Percentiles rank a stretch among this genome's conserved stretches.
Evolutionary conservation across 768 basidiomycete species (phyloP).

Genomic region (Pleurotus eryngii): DNA sequence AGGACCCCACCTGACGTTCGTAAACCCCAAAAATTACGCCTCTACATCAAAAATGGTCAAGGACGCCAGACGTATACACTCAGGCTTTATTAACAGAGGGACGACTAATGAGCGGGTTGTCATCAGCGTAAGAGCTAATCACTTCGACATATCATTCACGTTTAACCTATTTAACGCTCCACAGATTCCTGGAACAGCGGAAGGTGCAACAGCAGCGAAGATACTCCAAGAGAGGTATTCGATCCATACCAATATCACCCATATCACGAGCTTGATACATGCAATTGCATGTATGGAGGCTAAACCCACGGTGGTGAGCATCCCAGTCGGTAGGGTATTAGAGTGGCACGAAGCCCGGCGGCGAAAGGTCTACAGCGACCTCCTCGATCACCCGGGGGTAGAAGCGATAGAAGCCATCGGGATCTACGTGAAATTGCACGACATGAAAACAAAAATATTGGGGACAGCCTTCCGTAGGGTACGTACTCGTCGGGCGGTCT

Average conservation of each 20-base stretch:
- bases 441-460: slow-evolving; percentile 37
- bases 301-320: slow-evolving; percentile 42
- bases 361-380: slow-evolving; percentile 16
- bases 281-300: slow-evolving; percentile 55
- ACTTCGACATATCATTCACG: neutral
- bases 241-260: slow-evolving; percentile 48
- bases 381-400: slow-evolving; percentile 38
- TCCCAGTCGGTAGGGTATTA: slow-evolving; percentile 47
- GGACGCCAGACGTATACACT: slow-evolving; percentile 38
- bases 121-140: slow-evolving; percentile 41
- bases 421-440: slow-evolving; percentile 38
- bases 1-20: slow-evolving; percentile 47
- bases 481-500: slow-evolving; percentile 14
- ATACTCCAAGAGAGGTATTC: slow-evolving; percentile 31
- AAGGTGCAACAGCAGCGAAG: slow-evolving; percentile 46
- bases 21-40: slow-evolving; percentile 46
- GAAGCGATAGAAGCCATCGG: slow-evolving; percentile 43
- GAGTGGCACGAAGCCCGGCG: slow-evolving; percentile 37
- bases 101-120: slow-evolving; percentile 38
- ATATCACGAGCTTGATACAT: slow-evolving; percentile 53
- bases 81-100: slow-evolving; percentile 37
- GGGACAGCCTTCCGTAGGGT: slow-evolving; percentile 42
- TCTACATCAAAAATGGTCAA: slow-evolving; percentile 35
- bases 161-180: neutral
- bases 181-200: slow-evolving; percentile 58